These are phyloP conservation scores for Kodamaea anthophila DNA, from an alignment of 1,139 yeast genomes.

Conservation along the genomic window DNA sequence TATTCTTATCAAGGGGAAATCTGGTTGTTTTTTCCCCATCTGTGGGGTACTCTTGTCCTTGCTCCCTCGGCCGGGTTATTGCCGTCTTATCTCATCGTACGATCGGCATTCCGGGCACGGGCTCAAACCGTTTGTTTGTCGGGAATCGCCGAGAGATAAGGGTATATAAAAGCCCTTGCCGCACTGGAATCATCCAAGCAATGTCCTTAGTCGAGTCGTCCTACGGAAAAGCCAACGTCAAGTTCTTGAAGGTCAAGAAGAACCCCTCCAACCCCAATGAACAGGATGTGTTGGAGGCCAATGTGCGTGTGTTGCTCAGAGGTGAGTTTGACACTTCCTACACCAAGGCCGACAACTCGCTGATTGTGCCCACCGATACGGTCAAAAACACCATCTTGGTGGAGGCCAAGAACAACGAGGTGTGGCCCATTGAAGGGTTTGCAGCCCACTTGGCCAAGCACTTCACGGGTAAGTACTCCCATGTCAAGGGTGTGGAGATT, in stretches of 20 bases:
- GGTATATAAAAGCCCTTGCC: background rate
- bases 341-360: constrained; percentile 79
- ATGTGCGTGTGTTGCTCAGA: constrained; percentile 64
- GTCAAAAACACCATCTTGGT: constrained; percentile 82
- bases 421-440: constrained; percentile 86
- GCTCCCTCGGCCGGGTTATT: too few species aligned
- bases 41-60: too few species aligned
- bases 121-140: too few species aligned
- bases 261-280: constrained; percentile 61
- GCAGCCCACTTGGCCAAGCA: constrained; percentile 82
- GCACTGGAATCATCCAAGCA: constrained; percentile 1
- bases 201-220: constrained; percentile 36
- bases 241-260: constrained; percentile 79
- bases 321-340: constrained; percentile 73
- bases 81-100: too few species aligned
- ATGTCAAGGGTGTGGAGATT: constrained; percentile 67
- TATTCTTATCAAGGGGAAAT: too few species aligned
- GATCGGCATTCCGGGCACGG: too few species aligned
- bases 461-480: constrained; percentile 67
- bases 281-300: constrained; percentile 82
- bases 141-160: background rate
- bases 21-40: too few species aligned
- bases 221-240: constrained; percentile 90
- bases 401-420: constrained; percentile 74
- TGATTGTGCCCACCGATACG: constrained; percentile 92